phyloP scores from a whole-genome alignment of 2,329 filamentous ascomycete species.

The Colletotrichum zoysiae region DNA sequence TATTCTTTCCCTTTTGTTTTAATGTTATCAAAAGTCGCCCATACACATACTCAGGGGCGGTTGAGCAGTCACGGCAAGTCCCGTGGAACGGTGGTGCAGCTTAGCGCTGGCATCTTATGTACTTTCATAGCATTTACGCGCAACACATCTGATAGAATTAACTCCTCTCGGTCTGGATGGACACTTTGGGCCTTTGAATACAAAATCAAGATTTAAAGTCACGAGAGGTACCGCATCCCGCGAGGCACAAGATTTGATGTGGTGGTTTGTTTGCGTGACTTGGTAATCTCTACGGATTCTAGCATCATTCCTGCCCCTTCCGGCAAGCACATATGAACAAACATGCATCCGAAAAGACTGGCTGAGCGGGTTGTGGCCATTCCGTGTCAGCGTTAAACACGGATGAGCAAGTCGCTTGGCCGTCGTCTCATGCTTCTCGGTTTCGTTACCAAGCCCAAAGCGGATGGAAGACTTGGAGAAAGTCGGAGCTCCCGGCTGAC shows the following conservation, averaged over 20 bases:
- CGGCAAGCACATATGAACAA: neutral
- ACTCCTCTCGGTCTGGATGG: conserved; percentile 31
- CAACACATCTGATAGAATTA: conserved; percentile 22
- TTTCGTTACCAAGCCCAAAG: neutral
- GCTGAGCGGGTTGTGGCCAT: neutral
- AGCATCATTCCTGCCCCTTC: neutral
- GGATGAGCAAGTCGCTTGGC: no score
- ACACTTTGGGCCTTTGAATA: conserved; percentile 15
- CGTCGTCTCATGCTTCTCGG: no score
- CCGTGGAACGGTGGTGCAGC: conserved; percentile 2
- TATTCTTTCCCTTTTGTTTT: conserved; percentile 9
- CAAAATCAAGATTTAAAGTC: conserved; percentile 3
- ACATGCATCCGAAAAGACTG: neutral
- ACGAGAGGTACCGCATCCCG: no score
- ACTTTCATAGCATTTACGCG: conserved; percentile 18
- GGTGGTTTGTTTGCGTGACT: neutral
- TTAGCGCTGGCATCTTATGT: conserved; percentile 14
- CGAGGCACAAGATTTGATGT: neutral
- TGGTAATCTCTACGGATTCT: neutral
- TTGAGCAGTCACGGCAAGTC: conserved; percentile 13
- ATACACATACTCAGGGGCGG: neutral
- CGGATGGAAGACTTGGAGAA: conserved; percentile 7
- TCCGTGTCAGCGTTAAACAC: no score
- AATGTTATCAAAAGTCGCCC: conserved; percentile 17
- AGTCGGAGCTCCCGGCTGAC: neutral